Conservation (phyloP, 2,329 filamentous ascomycete genomes). For the Polytolypa hystricis region DNA sequence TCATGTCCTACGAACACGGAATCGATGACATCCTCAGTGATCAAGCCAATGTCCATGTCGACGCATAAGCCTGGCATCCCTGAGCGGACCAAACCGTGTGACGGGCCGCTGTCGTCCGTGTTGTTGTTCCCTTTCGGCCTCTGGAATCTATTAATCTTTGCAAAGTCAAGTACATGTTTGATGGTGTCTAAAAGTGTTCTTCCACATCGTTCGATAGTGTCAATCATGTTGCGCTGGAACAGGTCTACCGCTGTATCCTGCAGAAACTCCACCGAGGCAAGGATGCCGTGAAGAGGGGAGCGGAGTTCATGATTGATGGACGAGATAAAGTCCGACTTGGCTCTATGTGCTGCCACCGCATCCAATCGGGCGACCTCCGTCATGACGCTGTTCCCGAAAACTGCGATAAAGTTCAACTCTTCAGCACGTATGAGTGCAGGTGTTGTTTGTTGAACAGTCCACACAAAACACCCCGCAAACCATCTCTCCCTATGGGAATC, state of each 20-base stretch:
- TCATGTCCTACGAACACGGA: too few species aligned
- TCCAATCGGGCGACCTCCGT: slow-evolving; percentile 22
- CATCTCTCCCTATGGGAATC: slow-evolving; percentile 20
- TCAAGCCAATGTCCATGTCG: too few species aligned
- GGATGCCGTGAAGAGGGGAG: slow-evolving; percentile 28
- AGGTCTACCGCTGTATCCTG: slow-evolving; percentile 19
- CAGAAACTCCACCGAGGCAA: slow-evolving; percentile 26
- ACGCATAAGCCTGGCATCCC: too few species aligned
- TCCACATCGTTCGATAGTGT: slow-evolving; percentile 30
- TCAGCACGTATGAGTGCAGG: slow-evolving; percentile 16
- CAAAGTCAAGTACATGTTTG: slow-evolving; percentile 26
- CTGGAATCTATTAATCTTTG: too few species aligned
- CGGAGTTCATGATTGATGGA: slow-evolving; percentile 27
- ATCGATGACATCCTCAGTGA: too few species aligned
- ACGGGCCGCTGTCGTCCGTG: too few species aligned
- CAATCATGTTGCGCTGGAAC: slow-evolving; percentile 21
- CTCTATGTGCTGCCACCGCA: slow-evolving; percentile 19
- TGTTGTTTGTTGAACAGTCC: slow-evolving; percentile 18
- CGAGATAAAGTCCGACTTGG: slow-evolving; percentile 24
- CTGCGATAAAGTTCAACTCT: slow-evolving; percentile 20
- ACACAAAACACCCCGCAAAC: slow-evolving; percentile 20
- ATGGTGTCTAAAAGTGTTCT: slow-evolving; percentile 34
- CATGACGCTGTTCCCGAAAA: slow-evolving; percentile 26
- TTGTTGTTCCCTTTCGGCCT: too few species aligned
- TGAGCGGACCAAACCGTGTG: too few species aligned